Base-by-base conservation (phyloP, 176 grass and related monocot genomes). In the Cenchrus fungigraminus region DNA sequence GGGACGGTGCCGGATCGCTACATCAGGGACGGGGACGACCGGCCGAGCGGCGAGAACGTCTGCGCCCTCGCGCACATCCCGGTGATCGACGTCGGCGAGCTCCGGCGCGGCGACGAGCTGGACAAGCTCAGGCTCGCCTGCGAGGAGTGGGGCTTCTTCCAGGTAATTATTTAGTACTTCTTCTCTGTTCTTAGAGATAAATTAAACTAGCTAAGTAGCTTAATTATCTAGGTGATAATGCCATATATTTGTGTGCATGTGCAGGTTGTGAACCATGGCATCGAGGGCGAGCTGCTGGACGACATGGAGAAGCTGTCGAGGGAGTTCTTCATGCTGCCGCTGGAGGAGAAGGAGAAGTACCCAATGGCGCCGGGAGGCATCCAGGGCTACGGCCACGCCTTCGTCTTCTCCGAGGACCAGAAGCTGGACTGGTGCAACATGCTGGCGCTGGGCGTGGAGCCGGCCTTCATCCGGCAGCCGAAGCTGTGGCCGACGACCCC, bases 391-490 rank as follows among this genome's bases (percentile, higher is more conserved):
- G 97, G 97, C 65, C 93, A 95, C 42, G 93, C 91, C 40, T 98
- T 99, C 60, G 86, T 96, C 76, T 99, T 99, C 93, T 92, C 90
- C 22, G 91, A 94, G 45, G 97, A 96, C 12, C 90, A 96, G 93
- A 98, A 98, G 81, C 91, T 98, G 6, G 93, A 98, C 65, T 95
- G 93, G 96, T 89, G 87, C 89, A 92, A 98, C 93, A 95, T 98
- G 95, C 89, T 93, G 12, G 95, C 92, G 32, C 95, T 97, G 13
- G 95, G 90, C 34, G 90, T 94, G 4, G 88, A 87, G 75, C 92
- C 95, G 2, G 47, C 82, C 61, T 88, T 58, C 92, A 91, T 90
- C 61, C 72, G 87, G 50, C 94, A 87, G 45, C 90, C 93, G 6
- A 73, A 32, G 11, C 93, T 98, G 17, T 95, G 97, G 97, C 97